phyloP scores from a whole-genome alignment of 768 basidiomycete genomes.

The Suillus clintonianus region DNA sequence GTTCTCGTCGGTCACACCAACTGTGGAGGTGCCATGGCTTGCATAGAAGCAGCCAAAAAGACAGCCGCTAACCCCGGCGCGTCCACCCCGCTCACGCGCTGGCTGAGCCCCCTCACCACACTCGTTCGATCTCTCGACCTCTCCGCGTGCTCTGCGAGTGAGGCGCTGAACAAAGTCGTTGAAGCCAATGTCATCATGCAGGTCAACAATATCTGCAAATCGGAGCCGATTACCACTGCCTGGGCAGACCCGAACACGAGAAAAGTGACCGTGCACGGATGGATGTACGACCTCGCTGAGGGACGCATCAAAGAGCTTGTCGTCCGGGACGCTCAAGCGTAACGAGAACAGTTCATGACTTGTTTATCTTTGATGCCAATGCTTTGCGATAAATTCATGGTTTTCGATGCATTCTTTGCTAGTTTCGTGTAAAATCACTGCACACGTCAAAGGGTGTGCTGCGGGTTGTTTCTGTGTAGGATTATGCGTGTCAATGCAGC shows the following conservation, averaged over 20 bases:
- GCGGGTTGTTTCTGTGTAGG: background rate
- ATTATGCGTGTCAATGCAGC: no score
- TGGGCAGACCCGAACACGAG: constrained; percentile 37
- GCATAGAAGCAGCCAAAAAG: constrained; percentile 46
- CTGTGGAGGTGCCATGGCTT: constrained; percentile 76
- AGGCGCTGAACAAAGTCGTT: constrained; percentile 50
- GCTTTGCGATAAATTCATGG: background rate
- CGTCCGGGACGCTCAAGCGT: background rate
- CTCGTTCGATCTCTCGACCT: constrained; percentile 48
- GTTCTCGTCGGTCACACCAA: constrained; percentile 81
- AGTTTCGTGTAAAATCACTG: background rate
- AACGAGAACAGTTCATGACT: background rate
- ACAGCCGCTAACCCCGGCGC: constrained; percentile 18
- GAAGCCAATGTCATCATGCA: constrained; percentile 63
- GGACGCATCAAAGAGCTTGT: constrained; percentile 62
- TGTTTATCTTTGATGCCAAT: background rate
- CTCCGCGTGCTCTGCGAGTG: constrained; percentile 31
- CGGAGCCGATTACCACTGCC: constrained; percentile 46
- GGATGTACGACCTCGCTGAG: constrained; percentile 67
- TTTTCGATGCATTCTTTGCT: background rate
- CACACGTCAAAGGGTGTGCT: background rate
- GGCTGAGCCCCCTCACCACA: constrained; percentile 68
- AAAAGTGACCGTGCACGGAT: constrained; percentile 67
- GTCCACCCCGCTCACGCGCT: constrained; percentile 58
- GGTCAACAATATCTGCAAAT: constrained; percentile 52